Base-by-base conservation (phyloP, 139 green algal species). In the Chlamydomonas eustigma region DNA sequence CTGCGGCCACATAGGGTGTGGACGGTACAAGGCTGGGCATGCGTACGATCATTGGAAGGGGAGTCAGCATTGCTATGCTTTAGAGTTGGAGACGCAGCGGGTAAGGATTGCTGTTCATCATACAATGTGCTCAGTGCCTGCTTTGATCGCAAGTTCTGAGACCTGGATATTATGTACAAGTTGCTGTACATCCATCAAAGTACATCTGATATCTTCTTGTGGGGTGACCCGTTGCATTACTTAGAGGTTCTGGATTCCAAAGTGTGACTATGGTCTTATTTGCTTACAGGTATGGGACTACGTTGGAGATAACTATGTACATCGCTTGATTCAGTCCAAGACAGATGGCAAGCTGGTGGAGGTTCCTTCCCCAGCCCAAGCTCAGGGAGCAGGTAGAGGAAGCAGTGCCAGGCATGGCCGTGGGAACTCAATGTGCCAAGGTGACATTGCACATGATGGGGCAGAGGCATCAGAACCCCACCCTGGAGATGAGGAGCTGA, bases 1-100 rank as follows among this genome's bases (percentile, higher is more conserved):
- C 50, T 99, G 96, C 83, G 96, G 95, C 25, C 88, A 97, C 80
- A 87, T 98, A 18, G 95, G 95, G 30, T 98, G 94, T 71, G 93
- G 94, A 4, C 85, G 95, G 36, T 89, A 87, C 67, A 76, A 74
- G 1, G 74, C 39, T n/a, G 90, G 86, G 1, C 94, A 98, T 76
- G 93, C 93, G 0, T 80, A 82, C 8, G 81, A 88, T 52, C 96
- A 99, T 87, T 98, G 89, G 86, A 52, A 90, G 73, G 77, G 90
- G 30, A 90, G 79, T 30, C 75, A 84, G 3, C 96, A 99, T 85
- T 95, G 88, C 74, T 99, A 98, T 78, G 89, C 94, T 0, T 83
- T 99, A 58, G 94, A 98, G 80, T 80, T 98, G 35, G 90, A 96
- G 28, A 95, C 90, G 37, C 93, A 97, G 84, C 81, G 91, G 28